Evolutionary conservation across 2,329 filamentous ascomycete species (phyloP).

Genomic region (Diaporthe citri): DNA sequence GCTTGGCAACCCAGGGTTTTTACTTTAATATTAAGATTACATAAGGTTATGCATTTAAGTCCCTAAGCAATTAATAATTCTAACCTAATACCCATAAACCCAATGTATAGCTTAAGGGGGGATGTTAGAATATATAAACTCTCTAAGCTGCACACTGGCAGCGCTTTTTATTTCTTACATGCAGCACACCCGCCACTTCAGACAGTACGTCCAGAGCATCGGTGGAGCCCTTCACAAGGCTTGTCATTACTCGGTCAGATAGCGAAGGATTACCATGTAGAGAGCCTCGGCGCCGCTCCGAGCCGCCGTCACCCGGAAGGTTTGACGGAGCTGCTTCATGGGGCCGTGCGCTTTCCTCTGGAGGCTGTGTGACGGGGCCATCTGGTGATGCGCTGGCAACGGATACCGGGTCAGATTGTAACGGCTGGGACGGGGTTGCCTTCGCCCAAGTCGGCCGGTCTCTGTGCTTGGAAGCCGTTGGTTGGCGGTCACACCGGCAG

Average conservation of each 20-base stretch:
- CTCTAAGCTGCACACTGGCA: too few species aligned
- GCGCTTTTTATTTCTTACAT: too few species aligned
- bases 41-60: too few species aligned
- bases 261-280: background rate
- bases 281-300: background rate
- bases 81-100: too few species aligned
- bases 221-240: background rate
- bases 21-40: too few species aligned
- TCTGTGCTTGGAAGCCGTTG: background rate
- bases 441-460: slow-evolving; percentile 3
- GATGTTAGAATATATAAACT: too few species aligned
- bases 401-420: background rate
- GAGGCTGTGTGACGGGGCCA: background rate
- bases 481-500: background rate
- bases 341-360: background rate
- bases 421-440: background rate
- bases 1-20: too few species aligned
- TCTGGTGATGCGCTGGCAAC: background rate
- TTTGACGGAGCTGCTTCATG: background rate
- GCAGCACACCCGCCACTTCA: background rate
- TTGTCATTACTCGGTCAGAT: background rate
- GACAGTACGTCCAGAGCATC: background rate
- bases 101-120: too few species aligned
- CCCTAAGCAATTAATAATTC: too few species aligned
- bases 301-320: background rate